These are phyloP conservation scores for Diaporthe nobilis DNA, from an alignment of 2,329 filamentous ascomycete species.

Conservation along the genomic window DNA sequence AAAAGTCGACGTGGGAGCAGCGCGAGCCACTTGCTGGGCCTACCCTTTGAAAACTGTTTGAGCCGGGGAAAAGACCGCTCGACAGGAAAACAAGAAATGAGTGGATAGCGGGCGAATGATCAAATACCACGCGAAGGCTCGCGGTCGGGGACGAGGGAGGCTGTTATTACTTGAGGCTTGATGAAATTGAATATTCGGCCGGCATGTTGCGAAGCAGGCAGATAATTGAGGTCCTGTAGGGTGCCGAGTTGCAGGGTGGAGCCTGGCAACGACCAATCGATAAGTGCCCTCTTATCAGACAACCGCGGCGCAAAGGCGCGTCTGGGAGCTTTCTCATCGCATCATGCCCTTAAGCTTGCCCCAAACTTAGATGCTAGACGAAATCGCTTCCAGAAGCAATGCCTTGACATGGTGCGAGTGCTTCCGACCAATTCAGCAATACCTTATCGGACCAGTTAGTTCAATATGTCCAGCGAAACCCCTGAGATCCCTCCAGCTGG, in stretches of 20 bases:
- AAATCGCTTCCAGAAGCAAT: neutral
- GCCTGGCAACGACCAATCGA: slow-evolving; percentile 22
- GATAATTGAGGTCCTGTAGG: slow-evolving; percentile 7
- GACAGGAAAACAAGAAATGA: neutral
- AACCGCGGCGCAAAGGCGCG: slow-evolving; percentile 28
- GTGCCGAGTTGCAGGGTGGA: slow-evolving; percentile 27
- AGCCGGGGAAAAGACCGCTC: neutral
- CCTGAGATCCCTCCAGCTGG: slow-evolving; percentile 35
- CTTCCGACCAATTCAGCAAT: neutral
- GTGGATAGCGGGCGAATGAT: neutral
- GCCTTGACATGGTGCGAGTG: slow-evolving; percentile 5
- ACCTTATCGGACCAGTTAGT: neutral
- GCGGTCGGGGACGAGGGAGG: neutral
- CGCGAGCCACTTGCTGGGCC: neutral
- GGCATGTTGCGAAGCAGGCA: neutral
- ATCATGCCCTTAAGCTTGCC: neutral
- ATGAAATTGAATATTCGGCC: neutral
- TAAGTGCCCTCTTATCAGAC: slow-evolving; percentile 28
- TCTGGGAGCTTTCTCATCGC: slow-evolving; percentile 30
- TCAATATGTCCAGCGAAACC: slow-evolving; percentile 37
- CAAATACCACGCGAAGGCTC: neutral
- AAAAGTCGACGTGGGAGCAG: neutral
- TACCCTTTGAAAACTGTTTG: neutral
- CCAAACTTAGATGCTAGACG: neutral
- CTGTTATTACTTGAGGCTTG: slow-evolving; percentile 3